Evolutionary conservation across 2,329 filamentous ascomycete genomes (phyloP).

Genomic region (Hymenoscyphus occultus): DNA sequence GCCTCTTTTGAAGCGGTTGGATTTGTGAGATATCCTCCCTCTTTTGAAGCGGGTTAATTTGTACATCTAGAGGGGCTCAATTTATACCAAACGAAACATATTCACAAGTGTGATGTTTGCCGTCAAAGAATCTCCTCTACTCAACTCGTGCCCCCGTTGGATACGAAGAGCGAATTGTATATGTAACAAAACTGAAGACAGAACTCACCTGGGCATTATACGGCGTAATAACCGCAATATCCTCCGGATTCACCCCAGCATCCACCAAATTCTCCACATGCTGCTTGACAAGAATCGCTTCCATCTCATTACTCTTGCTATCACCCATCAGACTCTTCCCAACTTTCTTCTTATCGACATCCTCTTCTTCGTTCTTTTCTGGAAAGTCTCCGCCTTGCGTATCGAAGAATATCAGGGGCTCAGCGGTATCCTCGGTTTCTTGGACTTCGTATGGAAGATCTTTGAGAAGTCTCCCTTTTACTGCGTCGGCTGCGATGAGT

Average conservation of each 20-base stretch:
- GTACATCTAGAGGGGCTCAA: background rate
- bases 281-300: constrained; percentile 74
- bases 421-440: constrained; percentile 80
- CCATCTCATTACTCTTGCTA: constrained; percentile 90
- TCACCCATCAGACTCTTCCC: constrained; percentile 56
- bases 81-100: background rate
- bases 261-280: constrained; percentile 76
- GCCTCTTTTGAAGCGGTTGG: background rate
- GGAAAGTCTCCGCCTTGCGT: constrained; percentile 93
- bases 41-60: background rate
- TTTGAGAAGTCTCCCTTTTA: constrained; percentile 70
- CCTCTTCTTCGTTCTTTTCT: constrained; percentile 75
- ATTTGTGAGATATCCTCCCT: background rate
- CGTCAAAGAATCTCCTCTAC: background rate
- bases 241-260: constrained; percentile 74
- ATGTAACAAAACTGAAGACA: background rate
- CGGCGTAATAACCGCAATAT: constrained; percentile 91
- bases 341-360: constrained; percentile 47
- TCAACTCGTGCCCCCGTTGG: background rate
- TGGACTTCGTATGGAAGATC: constrained; percentile 75
- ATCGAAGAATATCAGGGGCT: constrained; percentile 90
- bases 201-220: constrained; percentile 82
- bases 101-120: background rate
- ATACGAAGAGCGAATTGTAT: background rate
- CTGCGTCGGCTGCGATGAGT: constrained; percentile 75